A percentile compares a stretch with the other conserved stretches of the same genome.
Evolutionary conservation across 495 filamentous ascomycete genomes (phyloP).

Genomic region (Xylaria scruposa): DNA sequence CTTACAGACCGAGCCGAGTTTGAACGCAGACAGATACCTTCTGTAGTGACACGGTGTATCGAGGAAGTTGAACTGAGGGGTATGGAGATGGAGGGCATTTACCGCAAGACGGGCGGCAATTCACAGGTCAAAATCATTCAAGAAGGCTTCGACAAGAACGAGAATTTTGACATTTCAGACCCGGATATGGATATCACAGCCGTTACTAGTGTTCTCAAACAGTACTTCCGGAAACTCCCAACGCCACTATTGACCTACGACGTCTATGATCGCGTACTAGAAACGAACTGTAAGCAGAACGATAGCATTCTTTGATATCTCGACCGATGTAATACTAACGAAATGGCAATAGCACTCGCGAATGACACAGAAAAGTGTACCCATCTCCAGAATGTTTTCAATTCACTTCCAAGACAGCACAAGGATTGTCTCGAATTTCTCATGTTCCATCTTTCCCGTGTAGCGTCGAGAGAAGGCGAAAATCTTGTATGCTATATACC

Average conservation of each 20-base stretch:
- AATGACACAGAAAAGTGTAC: conserved; percentile 66
- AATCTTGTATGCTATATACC: conserved; percentile 65
- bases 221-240: conserved; percentile 95
- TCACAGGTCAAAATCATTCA: conserved; percentile 85
- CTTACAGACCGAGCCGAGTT: conserved; percentile 84
- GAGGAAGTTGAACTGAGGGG: conserved; percentile 96
- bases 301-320: not conserved
- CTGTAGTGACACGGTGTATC: conserved; percentile 91
- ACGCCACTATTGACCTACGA: conserved; percentile 91
- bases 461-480: conserved; percentile 79
- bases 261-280: conserved; percentile 87
- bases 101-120: conserved; percentile 93
- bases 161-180: conserved; percentile 90
- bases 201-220: conserved; percentile 94
- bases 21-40: conserved; percentile 88
- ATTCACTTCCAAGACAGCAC: conserved; percentile 80
- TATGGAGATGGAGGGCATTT: conserved; percentile 98
- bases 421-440: conserved; percentile 90
- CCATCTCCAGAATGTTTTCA: conserved; percentile 71
- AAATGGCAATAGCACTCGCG: conserved; percentile 52
- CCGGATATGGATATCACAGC: conserved; percentile 94
- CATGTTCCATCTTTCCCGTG: conserved; percentile 90
- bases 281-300: conserved; percentile 66
- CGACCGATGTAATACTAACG: conserved; percentile 24
- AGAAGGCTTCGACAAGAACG: conserved; percentile 85